Conservation (phyloP, 2,329 filamentous ascomycete genomes). For the Alternaria arborescens region DNA sequence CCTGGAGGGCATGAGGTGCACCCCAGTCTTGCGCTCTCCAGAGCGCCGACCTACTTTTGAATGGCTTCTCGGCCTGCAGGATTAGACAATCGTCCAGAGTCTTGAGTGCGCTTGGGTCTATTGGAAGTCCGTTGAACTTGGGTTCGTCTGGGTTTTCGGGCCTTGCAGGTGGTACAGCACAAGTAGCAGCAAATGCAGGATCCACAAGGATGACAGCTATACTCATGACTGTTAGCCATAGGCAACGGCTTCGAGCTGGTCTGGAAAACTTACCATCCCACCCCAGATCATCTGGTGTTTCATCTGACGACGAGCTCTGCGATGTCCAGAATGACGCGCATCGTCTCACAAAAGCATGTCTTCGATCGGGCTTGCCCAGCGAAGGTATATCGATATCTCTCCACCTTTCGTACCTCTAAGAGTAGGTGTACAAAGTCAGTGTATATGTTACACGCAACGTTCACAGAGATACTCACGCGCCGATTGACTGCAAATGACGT, state of each 20-base stretch:
- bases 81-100: neutral
- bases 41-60: neutral
- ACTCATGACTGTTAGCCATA: no score
- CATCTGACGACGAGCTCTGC: neutral
- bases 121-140: neutral
- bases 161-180: no score
- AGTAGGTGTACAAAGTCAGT: no score
- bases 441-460: no score
- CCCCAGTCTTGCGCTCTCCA: neutral
- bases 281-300: neutral
- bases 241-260: no score
- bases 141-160: rapidly evolving
- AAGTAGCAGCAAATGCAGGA: no score
- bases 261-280: slow-evolving; percentile 6
- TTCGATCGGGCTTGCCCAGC: slow-evolving; percentile 13
- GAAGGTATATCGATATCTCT: slow-evolving; percentile 24
- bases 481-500: neutral
- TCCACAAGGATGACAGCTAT: no score
- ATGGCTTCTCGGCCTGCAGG: no score
- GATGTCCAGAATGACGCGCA: slow-evolving; percentile 33
- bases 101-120: neutral
- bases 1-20: neutral
- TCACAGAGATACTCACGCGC: neutral
- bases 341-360: slow-evolving; percentile 20
- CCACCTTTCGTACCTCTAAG: slow-evolving; percentile 14